A percentile compares a stretch with the other conserved stretches of the same genome.
These are phyloP conservation scores for Aspergillus funiculosus DNA, from an alignment of 495 filamentous ascomycete genomes.

Conservation along the genomic window DNA sequence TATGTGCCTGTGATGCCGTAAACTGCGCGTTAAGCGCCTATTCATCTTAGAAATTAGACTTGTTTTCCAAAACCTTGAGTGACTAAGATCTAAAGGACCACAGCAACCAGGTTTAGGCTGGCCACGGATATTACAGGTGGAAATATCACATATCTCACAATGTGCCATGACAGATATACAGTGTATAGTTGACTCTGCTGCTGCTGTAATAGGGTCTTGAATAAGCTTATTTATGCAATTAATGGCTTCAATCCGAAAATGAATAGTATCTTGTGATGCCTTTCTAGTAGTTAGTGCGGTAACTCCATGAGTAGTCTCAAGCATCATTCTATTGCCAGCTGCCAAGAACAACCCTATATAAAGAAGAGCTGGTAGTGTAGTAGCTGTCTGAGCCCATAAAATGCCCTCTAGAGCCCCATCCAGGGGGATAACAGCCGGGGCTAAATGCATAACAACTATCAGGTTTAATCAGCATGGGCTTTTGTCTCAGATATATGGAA, in stretches of 20 bases:
- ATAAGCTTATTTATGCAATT: not conserved
- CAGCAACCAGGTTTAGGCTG: too few species aligned
- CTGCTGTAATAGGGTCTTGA: not conserved
- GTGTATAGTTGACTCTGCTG: not conserved
- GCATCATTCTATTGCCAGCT: not conserved
- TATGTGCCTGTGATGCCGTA: not conserved
- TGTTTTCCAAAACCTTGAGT: not conserved
- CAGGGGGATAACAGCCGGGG: not conserved
- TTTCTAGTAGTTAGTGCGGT: not conserved
- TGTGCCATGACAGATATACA: not conserved
- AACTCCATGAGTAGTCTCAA: not conserved
- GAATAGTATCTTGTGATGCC: not conserved
- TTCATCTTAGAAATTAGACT: not conserved
- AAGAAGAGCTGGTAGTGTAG: not conserved
- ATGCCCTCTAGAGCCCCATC: not conserved
- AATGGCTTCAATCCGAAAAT: not conserved
- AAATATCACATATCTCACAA: not conserved
- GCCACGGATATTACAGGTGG: too few species aligned
- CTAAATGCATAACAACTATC: not conserved
- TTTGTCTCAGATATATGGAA: not conserved
- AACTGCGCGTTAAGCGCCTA: not conserved
- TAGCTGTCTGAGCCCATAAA: not conserved
- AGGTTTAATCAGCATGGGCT: not conserved
- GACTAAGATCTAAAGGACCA: too few species aligned
- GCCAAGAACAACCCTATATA: not conserved